Percentiles rank a stretch among this genome's conserved stretches.
phyloP scores from a whole-genome alignment of 129 eudicot species.

The Lonicera japonica region DNA sequence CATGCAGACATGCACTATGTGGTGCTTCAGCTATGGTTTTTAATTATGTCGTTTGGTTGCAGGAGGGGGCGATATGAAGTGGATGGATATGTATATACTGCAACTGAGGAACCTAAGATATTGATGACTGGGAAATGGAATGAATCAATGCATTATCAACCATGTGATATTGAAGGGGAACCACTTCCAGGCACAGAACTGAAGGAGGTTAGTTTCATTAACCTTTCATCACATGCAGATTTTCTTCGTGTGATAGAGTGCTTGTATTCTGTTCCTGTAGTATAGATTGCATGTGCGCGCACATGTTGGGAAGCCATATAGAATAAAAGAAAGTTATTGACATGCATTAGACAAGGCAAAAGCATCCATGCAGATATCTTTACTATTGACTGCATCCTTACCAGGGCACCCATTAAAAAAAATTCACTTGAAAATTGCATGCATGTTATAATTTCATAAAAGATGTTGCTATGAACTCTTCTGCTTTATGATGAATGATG shows the following conservation, averaged over 20 bases:
- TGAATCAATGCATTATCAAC: slow-evolving; percentile 80
- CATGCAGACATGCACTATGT: neutral
- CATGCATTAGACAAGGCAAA: no score
- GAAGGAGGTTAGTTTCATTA: slow-evolving; percentile 52
- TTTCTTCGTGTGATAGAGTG: neutral
- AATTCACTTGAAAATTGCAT: neutral
- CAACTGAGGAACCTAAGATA: slow-evolving; percentile 81
- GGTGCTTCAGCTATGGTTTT: neutral
- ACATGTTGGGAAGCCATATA: no score
- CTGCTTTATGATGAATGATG: neutral
- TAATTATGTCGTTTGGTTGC: slow-evolving; percentile 12
- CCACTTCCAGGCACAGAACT: slow-evolving; percentile 39
- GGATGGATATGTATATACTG: slow-evolving; percentile 85
- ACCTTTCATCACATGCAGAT: neutral
- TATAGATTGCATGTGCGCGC: neutral
- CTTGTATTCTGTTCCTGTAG: neutral
- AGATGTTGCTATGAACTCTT: neutral
- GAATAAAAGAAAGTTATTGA: no score
- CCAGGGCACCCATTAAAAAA: no score
- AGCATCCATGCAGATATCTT: no score
- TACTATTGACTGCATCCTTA: no score
- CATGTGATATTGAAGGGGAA: slow-evolving; percentile 57
- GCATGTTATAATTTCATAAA: neutral
- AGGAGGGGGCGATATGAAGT: slow-evolving; percentile 92
- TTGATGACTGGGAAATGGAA: slow-evolving; percentile 96